phyloP scores from a whole-genome alignment of 495 filamentous ascomycete species.

The Tetracladium setigerum region DNA sequence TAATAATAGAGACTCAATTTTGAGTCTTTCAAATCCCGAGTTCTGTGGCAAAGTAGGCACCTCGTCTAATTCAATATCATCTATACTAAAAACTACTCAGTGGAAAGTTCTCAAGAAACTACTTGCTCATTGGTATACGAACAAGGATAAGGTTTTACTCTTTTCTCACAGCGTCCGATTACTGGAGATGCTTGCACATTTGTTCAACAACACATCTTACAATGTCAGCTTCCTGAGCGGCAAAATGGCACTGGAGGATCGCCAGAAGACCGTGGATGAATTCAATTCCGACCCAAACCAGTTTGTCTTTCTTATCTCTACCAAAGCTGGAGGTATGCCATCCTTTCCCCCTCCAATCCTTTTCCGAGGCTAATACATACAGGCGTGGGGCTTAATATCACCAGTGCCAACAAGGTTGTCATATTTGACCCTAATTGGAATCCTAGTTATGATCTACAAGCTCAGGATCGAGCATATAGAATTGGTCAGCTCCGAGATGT shows the following conservation, averaged over 20 bases:
- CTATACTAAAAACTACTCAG: constrained; percentile 5
- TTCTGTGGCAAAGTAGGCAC: constrained; percentile 71
- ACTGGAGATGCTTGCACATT: constrained; percentile 73
- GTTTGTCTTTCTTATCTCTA: constrained; percentile 95
- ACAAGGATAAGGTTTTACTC: constrained; percentile 86
- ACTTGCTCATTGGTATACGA: constrained; percentile 80
- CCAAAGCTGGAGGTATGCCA: constrained; percentile 67
- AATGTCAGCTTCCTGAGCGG: constrained; percentile 90
- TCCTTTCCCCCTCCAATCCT: constrained; percentile 22
- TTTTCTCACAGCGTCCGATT: constrained; percentile 87
- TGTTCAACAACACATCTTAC: constrained; percentile 87
- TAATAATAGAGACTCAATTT: constrained; percentile 64
- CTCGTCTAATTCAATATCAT: background rate
- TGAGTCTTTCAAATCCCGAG: constrained; percentile 79
- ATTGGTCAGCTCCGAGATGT: constrained; percentile 92
- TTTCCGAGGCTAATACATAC: constrained; percentile 2
- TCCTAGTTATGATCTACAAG: constrained; percentile 74
- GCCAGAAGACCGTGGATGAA: constrained; percentile 72
- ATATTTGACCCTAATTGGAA: constrained; percentile 99
- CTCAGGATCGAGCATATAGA: constrained; percentile 92
- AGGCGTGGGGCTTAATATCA: constrained; percentile 77
- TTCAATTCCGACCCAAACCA: constrained; percentile 86
- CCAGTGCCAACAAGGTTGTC: constrained; percentile 95
- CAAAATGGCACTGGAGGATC: constrained; percentile 76
- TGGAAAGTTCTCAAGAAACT: constrained; percentile 90